phyloP scores from a whole-genome alignment of 108 stramenopile species.

The Cyclotella sp. region DNA sequence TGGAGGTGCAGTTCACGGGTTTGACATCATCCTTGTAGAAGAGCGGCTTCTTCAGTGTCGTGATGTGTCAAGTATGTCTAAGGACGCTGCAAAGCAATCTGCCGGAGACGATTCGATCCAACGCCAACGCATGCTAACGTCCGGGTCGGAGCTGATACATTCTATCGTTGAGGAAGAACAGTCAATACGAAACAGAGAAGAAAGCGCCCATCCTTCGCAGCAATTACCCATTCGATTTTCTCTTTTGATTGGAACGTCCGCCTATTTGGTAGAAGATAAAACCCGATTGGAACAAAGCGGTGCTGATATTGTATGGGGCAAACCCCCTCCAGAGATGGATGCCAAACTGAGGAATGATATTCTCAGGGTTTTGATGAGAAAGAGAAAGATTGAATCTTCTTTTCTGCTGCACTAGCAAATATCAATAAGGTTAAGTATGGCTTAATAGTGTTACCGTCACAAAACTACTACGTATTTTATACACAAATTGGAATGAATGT shows the following conservation, averaged over 20 bases:
- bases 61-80: constrained; percentile 4
- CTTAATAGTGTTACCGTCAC: too few species aligned
- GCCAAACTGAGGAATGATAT: constrained; percentile 54
- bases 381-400: constrained; percentile 34
- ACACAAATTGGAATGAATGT: too few species aligned
- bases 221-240: constrained; percentile 27
- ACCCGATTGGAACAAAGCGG: constrained; percentile 48
- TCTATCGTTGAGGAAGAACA: constrained; percentile 33
- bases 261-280: constrained; percentile 48
- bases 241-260: constrained; percentile 71
- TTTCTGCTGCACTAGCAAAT: constrained; percentile 15
- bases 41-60: constrained; percentile 46
- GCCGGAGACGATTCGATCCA: constrained; percentile 49
- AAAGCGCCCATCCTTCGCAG: neutral
- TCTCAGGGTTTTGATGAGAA: constrained; percentile 50
- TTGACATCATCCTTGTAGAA: constrained; percentile 71
- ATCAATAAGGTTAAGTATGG: too few species aligned
- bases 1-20: constrained; percentile 53
- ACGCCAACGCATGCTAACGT: constrained; percentile 33
- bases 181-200: neutral
- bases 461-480: too few species aligned
- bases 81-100: constrained; percentile 9
- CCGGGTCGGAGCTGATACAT: constrained; percentile 31
- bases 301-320: constrained; percentile 73
- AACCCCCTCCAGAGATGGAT: constrained; percentile 69